Percentiles rank a stretch among this genome's conserved stretches.
phyloP scores from a whole-genome alignment of 345 rosid species.

The Conringia planisiliqua region DNA sequence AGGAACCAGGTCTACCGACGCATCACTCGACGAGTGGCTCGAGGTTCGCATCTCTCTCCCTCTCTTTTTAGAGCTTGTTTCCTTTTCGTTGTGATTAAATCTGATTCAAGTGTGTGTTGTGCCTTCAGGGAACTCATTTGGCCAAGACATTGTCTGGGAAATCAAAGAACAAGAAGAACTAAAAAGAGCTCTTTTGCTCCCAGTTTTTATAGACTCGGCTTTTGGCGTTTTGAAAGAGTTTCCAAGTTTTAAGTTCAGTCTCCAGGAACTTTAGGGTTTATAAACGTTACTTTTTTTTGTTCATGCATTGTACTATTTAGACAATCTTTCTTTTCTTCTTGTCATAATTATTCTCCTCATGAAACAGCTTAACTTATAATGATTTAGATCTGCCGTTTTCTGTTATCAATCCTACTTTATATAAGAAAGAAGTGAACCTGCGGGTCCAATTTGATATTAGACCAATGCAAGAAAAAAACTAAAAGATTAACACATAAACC shows the following conservation, averaged over 20 bases:
- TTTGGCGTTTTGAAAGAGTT: slow-evolving; percentile 20
- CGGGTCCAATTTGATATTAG: background rate
- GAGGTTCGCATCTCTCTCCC: slow-evolving; percentile 42
- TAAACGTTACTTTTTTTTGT: slow-evolving; percentile 15
- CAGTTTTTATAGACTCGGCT: slow-evolving; percentile 23
- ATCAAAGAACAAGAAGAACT: slow-evolving; percentile 39
- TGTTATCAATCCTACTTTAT: background rate
- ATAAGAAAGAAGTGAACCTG: background rate
- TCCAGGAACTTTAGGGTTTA: slow-evolving; percentile 22
- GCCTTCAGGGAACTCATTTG: slow-evolving; percentile 29
- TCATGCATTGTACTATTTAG: slow-evolving; percentile 31
- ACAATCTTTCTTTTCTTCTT: slow-evolving; percentile 4
- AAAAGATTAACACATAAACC: background rate
- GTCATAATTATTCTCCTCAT: slow-evolving; percentile 18
- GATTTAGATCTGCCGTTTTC: slow-evolving; percentile 3
- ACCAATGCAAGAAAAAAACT: background rate
- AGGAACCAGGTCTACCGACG: slow-evolving; percentile 73
- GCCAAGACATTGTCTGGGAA: slow-evolving; percentile 34
- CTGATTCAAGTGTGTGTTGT: background rate
- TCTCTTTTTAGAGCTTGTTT: background rate
- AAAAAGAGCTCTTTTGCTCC: background rate
- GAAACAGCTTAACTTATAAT: slow-evolving; percentile 7
- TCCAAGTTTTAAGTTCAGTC: slow-evolving; percentile 22
- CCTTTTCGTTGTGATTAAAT: background rate
- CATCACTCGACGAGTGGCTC: slow-evolving; percentile 92